A percentile compares a stretch with the other conserved stretches of the same genome.
Conservation (phyloP, 768 basidiomycete species). For the Cyclocybe aegerita region DNA sequence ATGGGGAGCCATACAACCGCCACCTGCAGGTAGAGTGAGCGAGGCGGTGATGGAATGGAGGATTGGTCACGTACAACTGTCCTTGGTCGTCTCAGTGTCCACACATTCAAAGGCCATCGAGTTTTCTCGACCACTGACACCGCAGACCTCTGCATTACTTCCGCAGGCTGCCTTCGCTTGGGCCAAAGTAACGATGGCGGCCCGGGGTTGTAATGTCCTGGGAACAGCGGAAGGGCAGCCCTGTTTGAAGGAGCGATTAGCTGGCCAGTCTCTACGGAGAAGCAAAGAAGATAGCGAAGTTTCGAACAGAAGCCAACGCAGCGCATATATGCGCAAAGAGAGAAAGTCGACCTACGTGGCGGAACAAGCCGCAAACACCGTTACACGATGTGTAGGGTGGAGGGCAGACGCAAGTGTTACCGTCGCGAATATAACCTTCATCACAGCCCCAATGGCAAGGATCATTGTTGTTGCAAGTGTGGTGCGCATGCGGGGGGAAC, state of each 20-base stretch:
- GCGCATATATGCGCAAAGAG: slow-evolving; percentile 14
- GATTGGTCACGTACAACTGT: slow-evolving; percentile 34
- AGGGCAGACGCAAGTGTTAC: slow-evolving; percentile 35
- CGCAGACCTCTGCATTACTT: slow-evolving; percentile 33
- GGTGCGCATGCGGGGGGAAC: slow-evolving; percentile 30
- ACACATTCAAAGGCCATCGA: slow-evolving; percentile 37
- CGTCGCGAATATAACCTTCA: slow-evolving; percentile 21
- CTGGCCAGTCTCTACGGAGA: not conserved
- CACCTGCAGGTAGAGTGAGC: slow-evolving; percentile 25
- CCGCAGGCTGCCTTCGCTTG: slow-evolving; percentile 30
- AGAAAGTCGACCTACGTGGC: slow-evolving; percentile 23
- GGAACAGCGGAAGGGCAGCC: slow-evolving; percentile 39
- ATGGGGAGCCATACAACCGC: slow-evolving; percentile 38
- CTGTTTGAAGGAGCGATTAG: slow-evolving; percentile 17
- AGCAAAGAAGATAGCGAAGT: not conserved
- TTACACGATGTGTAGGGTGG: slow-evolving; percentile 37
- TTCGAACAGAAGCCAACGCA: not conserved
- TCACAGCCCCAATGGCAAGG: slow-evolving; percentile 38
- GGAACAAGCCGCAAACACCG: slow-evolving; percentile 34
- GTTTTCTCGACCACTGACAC: slow-evolving; percentile 29
- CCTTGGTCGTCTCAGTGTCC: slow-evolving; percentile 29
- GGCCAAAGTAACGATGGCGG: slow-evolving; percentile 23
- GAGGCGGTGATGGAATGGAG: not conserved
- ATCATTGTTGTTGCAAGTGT: slow-evolving; percentile 26
- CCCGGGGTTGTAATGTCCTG: slow-evolving; percentile 13